Base-by-base conservation (phyloP, 139 green algal genomes). In the Tetradesmus obliquus region DNA sequence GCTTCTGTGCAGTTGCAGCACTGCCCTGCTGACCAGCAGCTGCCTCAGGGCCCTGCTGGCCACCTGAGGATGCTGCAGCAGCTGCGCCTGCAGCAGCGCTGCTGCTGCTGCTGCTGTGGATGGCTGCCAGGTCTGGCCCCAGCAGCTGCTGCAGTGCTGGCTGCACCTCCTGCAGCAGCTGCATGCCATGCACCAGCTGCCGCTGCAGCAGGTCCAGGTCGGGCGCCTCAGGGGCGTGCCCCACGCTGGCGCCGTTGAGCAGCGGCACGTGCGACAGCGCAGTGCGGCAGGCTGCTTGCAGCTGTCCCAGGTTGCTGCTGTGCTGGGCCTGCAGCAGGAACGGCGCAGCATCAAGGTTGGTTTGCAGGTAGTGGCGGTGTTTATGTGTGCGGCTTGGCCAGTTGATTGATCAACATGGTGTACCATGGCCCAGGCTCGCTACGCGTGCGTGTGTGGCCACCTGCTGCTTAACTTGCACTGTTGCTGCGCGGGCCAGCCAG, bases 191-290 rank as follows among this genome's bases (percentile, higher is more conserved):
- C 24, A 54, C 22, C 76, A 91, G 57, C 20, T 80, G 76, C 54
- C 53, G 76, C 79, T 86, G 76, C 76, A 91, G 76, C 55, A 79
- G 24, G 15, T 86, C 24, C 55, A 91, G n/a, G 55, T 91, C 88
- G 10, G 88, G 88, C 76, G 71, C n/a, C 55, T 91, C 88, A 45
- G 88, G 20, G 22, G 19, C 15, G 79, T 79, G 74, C 4, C 88
- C 88, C 24, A 91, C 55, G 53, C 51, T 58, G 13, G 88, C 76
- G n/a, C 88, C 88, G 60, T 86, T 86, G 79, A 91, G 76, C n/a
- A 91, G 76, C 13, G 88, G 88, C n/a, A 91, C 88, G 80, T 91
- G 88, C 2, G 88, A 91, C 55, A 91, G 8, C 3, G 88, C 88
- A 4, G 24, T n/a, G 53, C 22, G 45, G 57, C 76, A 86, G 17